Evolutionary conservation across 2,329 filamentous ascomycete genomes (phyloP).

Genomic region (Fusarium odoratissimum): DNA sequence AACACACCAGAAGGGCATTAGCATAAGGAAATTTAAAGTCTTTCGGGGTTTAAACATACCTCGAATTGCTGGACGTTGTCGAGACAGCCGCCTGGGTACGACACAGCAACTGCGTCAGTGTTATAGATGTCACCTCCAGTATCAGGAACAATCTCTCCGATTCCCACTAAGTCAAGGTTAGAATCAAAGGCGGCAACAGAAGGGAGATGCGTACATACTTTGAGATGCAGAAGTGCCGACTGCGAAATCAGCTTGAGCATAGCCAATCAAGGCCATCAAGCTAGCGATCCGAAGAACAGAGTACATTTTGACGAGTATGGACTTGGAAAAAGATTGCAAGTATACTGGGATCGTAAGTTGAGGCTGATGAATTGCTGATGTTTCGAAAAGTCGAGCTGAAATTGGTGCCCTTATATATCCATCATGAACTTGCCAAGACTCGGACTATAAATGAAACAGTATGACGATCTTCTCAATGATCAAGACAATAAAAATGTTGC

Average conservation of each 20-base stretch:
- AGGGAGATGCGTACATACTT: background rate
- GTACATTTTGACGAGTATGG: background rate
- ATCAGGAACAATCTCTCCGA: background rate
- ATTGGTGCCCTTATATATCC: background rate
- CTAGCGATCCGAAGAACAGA: background rate
- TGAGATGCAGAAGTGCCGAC: constrained; percentile 1
- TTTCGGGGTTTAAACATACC: rapidly evolving
- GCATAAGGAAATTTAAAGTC: rapidly evolving
- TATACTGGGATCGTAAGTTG: rapidly evolving
- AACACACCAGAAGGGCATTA: background rate
- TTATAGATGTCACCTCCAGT: background rate
- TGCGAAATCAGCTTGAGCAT: background rate
- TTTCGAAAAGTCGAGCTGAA: rapidly evolving
- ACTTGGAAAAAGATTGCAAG: rapidly evolving
- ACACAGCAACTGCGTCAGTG: background rate
- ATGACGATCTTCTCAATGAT: background rate
- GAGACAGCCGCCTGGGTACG: background rate
- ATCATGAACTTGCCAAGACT: too few relatives aligned
- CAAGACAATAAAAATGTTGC: background rate
- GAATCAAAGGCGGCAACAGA: rapidly evolving
- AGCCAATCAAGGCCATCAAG: background rate
- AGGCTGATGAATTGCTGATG: too few relatives aligned
- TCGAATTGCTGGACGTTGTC: background rate
- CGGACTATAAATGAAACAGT: background rate
- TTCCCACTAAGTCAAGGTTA: background rate